phyloP scores from a whole-genome alignment of 805 yeast species.

The Jamesozyma spencerorum region DNA sequence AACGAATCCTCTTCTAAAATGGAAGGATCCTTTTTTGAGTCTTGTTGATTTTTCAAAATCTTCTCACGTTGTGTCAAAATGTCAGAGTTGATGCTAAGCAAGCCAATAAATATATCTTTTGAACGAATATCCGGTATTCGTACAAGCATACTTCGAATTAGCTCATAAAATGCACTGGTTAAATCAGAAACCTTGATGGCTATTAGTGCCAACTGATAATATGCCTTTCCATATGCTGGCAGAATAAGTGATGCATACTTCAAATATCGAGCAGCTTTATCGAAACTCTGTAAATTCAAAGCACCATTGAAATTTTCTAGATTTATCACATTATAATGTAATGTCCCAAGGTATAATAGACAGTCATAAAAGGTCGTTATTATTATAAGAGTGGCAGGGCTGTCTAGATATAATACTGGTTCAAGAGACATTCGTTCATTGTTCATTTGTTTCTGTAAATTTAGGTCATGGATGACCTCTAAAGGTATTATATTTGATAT shows the following conservation, averaged over 20 bases:
- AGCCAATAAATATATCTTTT: background rate
- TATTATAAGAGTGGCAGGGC: background rate
- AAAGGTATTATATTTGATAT: constrained; percentile 9
- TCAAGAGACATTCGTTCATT: background rate
- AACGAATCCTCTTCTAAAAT: background rate
- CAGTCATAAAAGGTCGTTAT: constrained; percentile 1
- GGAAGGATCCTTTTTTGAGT: background rate
- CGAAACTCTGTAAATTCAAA: background rate
- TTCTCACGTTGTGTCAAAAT: background rate
- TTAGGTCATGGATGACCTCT: constrained; percentile 5
- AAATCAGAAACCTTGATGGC: background rate
- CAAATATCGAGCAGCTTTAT: constrained; percentile 7
- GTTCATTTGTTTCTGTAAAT: constrained; percentile 1
- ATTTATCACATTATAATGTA: constrained; percentile 2
- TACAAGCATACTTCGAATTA: constrained; percentile 4
- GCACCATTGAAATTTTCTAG: background rate
- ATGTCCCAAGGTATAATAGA: constrained; percentile 3
- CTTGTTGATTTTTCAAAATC: background rate
- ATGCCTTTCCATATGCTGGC: constrained; percentile 8
- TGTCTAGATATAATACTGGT: background rate
- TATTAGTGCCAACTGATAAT: constrained; percentile 4
- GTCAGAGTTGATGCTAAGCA: background rate
- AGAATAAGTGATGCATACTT: constrained; percentile 3
- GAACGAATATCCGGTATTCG: constrained; percentile 2
- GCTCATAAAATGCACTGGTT: background rate